Conservation (phyloP, 139 green algal genomes). For the Tetradesmus obliquus region DNA sequence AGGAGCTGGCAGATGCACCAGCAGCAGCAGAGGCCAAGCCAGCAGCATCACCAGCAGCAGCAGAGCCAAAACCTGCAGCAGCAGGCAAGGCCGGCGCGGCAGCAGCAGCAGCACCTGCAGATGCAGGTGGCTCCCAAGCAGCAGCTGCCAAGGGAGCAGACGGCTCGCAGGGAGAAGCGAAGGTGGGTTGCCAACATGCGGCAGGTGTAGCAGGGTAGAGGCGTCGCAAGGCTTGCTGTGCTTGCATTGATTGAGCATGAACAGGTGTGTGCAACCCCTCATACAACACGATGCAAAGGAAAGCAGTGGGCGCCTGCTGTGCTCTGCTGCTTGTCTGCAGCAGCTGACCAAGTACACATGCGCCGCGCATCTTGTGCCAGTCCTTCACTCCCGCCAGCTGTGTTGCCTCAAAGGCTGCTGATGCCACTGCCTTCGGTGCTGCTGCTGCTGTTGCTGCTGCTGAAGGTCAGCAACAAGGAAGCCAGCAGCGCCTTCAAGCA, state of each 20-base stretch:
- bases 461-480: conserved; percentile 8
- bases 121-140: neutral
- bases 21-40: too few species aligned
- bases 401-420: too few species aligned
- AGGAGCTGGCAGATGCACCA: neutral
- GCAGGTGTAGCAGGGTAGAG: neutral
- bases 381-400: too few species aligned
- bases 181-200: neutral
- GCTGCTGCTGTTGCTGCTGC: neutral
- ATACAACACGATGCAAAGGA: neutral
- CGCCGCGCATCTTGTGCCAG: too few species aligned
- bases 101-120: neutral
- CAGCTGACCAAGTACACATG: too few species aligned
- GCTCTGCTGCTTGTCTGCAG: too few species aligned
- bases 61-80: neutral
- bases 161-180: neutral
- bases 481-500: conserved; percentile 6
- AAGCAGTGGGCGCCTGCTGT: neutral
- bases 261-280: neutral
- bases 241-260: neutral
- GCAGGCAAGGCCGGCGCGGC: neutral
- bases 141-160: neutral
- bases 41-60: conserved; percentile 1
- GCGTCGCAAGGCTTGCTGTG: neutral
- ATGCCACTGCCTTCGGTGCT: too few species aligned